Percentiles rank a stretch among this genome's conserved stretches.
Conservation (phyloP, 2,329 filamentous ascomycete genomes). For the Fusarium verticillioides region DNA sequence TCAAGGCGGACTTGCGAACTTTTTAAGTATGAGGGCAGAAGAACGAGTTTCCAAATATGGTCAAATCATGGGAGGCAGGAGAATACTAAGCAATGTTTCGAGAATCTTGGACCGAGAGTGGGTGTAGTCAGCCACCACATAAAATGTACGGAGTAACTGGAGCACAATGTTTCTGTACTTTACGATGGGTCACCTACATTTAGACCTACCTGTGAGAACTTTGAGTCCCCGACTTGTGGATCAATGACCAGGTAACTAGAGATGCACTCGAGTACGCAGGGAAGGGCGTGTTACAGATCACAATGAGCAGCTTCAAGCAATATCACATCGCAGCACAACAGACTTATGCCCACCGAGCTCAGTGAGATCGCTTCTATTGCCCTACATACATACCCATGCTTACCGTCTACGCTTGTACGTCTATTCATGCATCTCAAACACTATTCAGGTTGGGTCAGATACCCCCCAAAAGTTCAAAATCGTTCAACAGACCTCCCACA, state of each 20-base stretch:
- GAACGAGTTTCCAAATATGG: constrained; percentile 43
- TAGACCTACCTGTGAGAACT: background rate
- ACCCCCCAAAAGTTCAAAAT: background rate
- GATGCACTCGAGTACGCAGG: background rate
- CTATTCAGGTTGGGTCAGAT: background rate
- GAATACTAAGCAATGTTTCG: constrained; percentile 34
- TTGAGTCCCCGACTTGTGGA: background rate
- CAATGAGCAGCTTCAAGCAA: background rate
- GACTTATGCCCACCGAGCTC: constrained; percentile 19
- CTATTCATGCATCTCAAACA: constrained; percentile 15
- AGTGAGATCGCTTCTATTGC: constrained; percentile 38
- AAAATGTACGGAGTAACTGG: background rate
- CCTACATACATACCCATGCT: constrained; percentile 5
- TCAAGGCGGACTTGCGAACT: constrained; percentile 45
- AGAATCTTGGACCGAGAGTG: constrained; percentile 21
- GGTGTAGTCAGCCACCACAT: background rate
- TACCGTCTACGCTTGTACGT: constrained; percentile 37
- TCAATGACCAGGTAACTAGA: background rate
- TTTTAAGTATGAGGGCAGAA: constrained; percentile 46
- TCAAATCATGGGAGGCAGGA: constrained; percentile 43
- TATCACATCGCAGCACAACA: constrained; percentile 27
- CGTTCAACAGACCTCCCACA: constrained; percentile 71
- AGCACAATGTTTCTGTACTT: background rate
- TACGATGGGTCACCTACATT: background rate
- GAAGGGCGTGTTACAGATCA: background rate